Conservation (phyloP, 2,329 filamentous ascomycete species). For the Aspergillus hortae region DNA sequence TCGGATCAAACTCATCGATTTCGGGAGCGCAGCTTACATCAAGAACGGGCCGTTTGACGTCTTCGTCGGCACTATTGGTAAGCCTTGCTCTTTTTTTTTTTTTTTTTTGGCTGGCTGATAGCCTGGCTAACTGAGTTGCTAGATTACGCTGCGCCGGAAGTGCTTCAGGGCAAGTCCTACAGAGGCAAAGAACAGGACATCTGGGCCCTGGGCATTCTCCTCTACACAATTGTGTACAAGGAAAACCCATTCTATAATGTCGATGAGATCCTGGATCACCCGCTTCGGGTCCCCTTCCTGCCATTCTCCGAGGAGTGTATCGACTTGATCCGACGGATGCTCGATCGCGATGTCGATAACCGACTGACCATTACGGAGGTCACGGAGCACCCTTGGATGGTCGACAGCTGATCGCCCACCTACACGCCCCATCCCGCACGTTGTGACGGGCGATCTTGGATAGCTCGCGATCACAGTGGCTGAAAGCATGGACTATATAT, state of each 20-base stretch:
- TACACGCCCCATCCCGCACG: background rate
- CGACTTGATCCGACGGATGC: conserved; percentile 85
- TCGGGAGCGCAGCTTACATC: conserved; percentile 96
- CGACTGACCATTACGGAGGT: conserved; percentile 86
- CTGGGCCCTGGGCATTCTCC: conserved; percentile 92
- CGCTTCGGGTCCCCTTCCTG: conserved; percentile 76
- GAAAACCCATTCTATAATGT: conserved; percentile 99
- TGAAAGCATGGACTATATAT: conserved; percentile 4
- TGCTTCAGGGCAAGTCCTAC: conserved; percentile 87
- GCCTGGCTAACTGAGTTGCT: background rate
- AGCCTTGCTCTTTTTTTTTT: too few relatives aligned
- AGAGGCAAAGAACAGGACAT: conserved; percentile 96
- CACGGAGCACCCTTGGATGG: conserved; percentile 78
- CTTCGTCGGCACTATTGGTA: conserved; percentile 97
- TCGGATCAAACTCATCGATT: conserved; percentile 95
- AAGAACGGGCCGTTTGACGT: conserved; percentile 98
- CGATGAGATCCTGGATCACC: conserved; percentile 98
- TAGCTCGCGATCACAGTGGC: background rate
- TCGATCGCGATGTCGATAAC: conserved; percentile 80
- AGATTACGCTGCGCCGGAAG: conserved; percentile 99
- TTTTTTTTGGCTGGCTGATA: background rate
- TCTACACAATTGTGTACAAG: conserved; percentile 99
- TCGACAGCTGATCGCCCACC: conserved; percentile 16
- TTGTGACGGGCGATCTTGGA: background rate
- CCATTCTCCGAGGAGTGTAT: conserved; percentile 77